These are phyloP conservation scores for Colletotrichum kahawae DNA, from an alignment of 2,329 filamentous ascomycete genomes.

Conservation along the genomic window DNA sequence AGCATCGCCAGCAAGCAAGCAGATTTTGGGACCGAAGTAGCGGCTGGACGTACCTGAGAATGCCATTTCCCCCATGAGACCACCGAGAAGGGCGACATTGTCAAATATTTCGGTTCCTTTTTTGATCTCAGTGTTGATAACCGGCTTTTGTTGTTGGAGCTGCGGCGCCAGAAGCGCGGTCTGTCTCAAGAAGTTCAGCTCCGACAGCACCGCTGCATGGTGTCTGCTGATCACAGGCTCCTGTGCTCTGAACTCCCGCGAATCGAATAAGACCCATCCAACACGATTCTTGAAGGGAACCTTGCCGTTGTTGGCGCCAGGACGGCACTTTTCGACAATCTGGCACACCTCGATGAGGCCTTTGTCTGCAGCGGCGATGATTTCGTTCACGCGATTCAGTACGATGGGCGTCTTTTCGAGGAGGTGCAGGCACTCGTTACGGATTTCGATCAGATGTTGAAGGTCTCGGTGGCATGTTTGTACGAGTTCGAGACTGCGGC, in stretches of 20 bases:
- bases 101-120: neutral
- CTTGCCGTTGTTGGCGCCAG: conserved; percentile 23
- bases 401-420: conserved; percentile 27
- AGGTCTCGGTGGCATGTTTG: conserved; percentile 35
- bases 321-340: conserved; percentile 34
- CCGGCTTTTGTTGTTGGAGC: neutral
- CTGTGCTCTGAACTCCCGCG: conserved; percentile 28
- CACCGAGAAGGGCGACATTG: neutral
- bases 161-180: neutral
- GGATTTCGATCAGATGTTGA: conserved; percentile 36
- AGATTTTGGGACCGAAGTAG: neutral
- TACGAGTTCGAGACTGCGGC: conserved; percentile 34
- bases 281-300: conserved; percentile 25
- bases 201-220: conserved; percentile 32
- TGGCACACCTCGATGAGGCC: conserved; percentile 31
- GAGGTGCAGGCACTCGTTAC: conserved; percentile 29
- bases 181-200: conserved; percentile 29
- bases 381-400: conserved; percentile 30
- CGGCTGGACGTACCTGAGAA: neutral
- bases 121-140: neutral
- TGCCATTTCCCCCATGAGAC: neutral
- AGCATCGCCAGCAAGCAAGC: neutral
- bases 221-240: conserved; percentile 31
- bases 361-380: conserved; percentile 31
- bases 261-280: conserved; percentile 29